Evolutionary conservation across 139 green algal genomes (phyloP).

Genomic region (Chlamydomonas incerta): DNA sequence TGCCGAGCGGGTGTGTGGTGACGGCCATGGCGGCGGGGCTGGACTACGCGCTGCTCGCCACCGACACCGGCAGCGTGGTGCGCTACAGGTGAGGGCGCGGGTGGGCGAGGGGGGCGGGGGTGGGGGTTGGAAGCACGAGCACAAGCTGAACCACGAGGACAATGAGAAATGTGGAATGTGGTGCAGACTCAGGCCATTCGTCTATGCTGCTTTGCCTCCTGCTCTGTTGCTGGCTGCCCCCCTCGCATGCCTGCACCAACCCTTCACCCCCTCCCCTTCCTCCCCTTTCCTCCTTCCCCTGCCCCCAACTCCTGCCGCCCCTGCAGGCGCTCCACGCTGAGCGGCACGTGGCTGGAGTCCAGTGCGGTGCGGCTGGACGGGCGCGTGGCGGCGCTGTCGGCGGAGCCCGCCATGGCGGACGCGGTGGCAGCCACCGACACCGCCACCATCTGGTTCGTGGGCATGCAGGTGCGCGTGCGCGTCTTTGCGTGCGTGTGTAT

Average conservation of each 20-base stretch:
- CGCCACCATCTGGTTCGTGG: constrained; percentile 41
- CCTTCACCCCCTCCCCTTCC: neutral
- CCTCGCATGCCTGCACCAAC: neutral
- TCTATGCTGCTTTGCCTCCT: too few relatives aligned
- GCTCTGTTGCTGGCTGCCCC: too few relatives aligned
- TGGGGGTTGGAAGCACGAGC: too few relatives aligned
- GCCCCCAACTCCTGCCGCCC: neutral
- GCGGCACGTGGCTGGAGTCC: constrained; percentile 35
- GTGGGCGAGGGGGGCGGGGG: too few relatives aligned
- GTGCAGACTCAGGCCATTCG: too few relatives aligned
- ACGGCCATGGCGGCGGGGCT: constrained; percentile 8
- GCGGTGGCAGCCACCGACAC: constrained; percentile 39
- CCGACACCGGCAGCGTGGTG: constrained; percentile 23
- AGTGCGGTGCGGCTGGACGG: constrained; percentile 37
- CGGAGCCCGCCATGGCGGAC: constrained; percentile 45
- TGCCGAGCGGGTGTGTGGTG: constrained; percentile 12
- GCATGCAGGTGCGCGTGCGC: constrained; percentile 34
- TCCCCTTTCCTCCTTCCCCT: too few relatives aligned
- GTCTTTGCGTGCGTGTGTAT: too few relatives aligned
- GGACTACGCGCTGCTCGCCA: constrained; percentile 23
- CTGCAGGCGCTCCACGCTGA: constrained; percentile 18
- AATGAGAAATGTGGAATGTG: too few relatives aligned
- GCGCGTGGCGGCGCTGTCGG: constrained; percentile 23
- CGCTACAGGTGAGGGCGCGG: constrained; percentile 49
- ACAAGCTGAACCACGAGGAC: too few relatives aligned